Evolutionary conservation across 805 yeast genomes (phyloP), one percentile per base, ranked within the genome.

Genomic region (Sungouiozyma intestinalis): DNA sequence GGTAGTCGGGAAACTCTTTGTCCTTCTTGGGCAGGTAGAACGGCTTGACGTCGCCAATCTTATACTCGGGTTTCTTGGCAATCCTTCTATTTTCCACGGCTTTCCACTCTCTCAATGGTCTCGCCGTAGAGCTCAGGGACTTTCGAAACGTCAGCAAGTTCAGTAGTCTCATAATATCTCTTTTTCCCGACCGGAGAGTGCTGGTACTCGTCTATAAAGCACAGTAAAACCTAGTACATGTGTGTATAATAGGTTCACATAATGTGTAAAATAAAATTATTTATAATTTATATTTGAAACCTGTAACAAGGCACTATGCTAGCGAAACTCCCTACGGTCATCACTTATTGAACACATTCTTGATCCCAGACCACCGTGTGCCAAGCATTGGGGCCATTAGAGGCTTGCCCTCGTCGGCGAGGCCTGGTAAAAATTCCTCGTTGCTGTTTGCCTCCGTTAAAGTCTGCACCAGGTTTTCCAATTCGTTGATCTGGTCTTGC

Each of bases 1-100:
- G 80, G 58, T 83, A 83, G 8, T 70, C 78, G 9, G 92, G 92
- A 49, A 68, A 69, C 38, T 67, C 52, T 16, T 67, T 60, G 21
- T 58, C 62, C 44, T 64, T 59, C 34, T 60, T 59, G 21, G 83
- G 81, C 38, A 76, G 60, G 45, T 56, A 54, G 14, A 53, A 48
- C 35, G 80, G 78, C 52, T 63, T 71, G 4, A 64, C 57, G 49
- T 77, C 84, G 33, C 85, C 85, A 33, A 69, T 71, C 40, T 70
- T 48, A 40, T 69, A 67, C n/a, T 58, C 64, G 9, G 71, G 71
- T 45, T 60, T 60, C 36, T 61, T 52, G 18, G 73, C 72, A 19
- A 71, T 54, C 45, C 67, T 67, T 55, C 81, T 70, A 24, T 63
- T 59, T 33, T 72, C 77, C 36, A 76, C 71, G 36, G 63, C 56